Conservation (phyloP, 176 grass and related monocot species). For the Eragrostis nindensis region DNA sequence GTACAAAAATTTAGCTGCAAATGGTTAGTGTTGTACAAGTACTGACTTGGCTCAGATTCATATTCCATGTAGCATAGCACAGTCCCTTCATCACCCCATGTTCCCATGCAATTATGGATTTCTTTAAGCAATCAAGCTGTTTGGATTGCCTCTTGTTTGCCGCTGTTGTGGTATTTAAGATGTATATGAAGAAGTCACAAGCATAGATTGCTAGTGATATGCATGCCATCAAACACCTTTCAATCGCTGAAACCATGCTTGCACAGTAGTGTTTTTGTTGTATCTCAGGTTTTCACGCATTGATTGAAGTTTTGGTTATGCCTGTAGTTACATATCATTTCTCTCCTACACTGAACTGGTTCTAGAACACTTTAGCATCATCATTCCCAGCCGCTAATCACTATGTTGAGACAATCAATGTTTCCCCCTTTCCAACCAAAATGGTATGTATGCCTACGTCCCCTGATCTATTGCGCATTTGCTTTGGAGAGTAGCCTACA, state of each 20-base stretch:
- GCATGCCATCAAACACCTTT: constrained; percentile 4
- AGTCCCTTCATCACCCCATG: neutral
- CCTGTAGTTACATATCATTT: neutral
- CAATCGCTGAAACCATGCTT: neutral
- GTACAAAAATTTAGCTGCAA: neutral
- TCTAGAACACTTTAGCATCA: no score
- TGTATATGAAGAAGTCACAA: no score
- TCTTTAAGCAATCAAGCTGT: neutral
- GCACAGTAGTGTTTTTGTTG: neutral
- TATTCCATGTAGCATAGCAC: neutral
- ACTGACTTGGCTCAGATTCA: neutral
- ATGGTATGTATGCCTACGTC: constrained; percentile 4
- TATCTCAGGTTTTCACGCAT: neutral
- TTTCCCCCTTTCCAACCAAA: neutral
- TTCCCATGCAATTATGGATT: neutral
- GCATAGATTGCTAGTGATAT: no score
- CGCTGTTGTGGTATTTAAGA: constrained; percentile 15
- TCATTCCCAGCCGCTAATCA: no score
- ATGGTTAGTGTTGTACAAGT: constrained; percentile 1
- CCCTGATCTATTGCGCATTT: constrained; percentile 13
- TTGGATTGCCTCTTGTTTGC: neutral
- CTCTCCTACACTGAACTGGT: no score
- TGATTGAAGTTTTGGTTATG: neutral
- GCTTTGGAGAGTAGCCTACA: neutral
- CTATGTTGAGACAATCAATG: neutral